Evolutionary conservation across 139 green algal species (phyloP), one percentile per base, ranked within the genome.

Genomic region (Coccomyxa sp.): DNA sequence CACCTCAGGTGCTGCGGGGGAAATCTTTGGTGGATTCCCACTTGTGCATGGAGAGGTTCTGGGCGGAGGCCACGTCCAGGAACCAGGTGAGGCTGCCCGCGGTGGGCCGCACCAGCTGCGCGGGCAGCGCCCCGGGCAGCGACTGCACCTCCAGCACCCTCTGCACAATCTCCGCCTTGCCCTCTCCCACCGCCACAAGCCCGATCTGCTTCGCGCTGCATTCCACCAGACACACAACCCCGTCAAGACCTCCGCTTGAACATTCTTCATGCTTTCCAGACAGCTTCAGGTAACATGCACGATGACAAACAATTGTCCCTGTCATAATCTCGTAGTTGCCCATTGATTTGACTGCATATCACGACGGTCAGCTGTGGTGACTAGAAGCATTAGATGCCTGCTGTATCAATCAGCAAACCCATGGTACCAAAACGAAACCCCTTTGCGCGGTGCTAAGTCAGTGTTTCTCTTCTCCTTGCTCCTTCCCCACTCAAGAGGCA

Each of bases 131-230:
- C 1, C 95, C 95, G 12, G 95, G 95, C 63, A 98, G 88, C 11
- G 91, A 85, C 91, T 98, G 79, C 82, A 96, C 90, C 91, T 98
- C 95, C 60, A 98, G 87, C 79, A 85, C 84, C 25, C 95, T 90
- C 89, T 98, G 94, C 87, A 96, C 94, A 81, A 97, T 91, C 87
- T 98, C 95, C 0, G 91, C 88, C 90, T 98, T 98, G 82, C 83
- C 85, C 60, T 88, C 88, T 16, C 94, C 94, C 59, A 92, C 79
- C 0, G 92, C 94, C 15, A 95, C 91, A 13, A 96, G 77, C 0
- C 90, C 63, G 14, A 86, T 75, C 58, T 94, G 79, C 32, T 92
- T 57, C 13, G 80, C 80, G 32, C 67, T 71, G 80, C 17, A 28
- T 17, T 0, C 13, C 63, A 30, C 59, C 51, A 45, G 18, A 82